A percentile compares a stretch with the other conserved stretches of the same genome.
Evolutionary conservation across 2,329 filamentous ascomycete genomes (phyloP).

Genomic region (Colletotrichum horii): DNA sequence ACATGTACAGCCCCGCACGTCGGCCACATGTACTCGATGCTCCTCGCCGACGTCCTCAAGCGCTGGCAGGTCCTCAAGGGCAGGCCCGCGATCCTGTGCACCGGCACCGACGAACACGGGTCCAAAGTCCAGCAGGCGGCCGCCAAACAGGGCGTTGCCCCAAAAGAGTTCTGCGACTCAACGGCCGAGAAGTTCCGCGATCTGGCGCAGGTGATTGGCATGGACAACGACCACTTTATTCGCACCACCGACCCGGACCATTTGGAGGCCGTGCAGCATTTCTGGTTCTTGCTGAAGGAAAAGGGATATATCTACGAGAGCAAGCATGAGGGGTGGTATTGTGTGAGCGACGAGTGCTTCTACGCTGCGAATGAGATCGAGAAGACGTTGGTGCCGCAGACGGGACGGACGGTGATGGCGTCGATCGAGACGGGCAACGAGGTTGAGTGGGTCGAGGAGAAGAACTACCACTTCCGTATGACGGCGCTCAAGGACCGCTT

Average conservation of each 20-base stretch:
- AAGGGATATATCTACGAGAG: conserved; percentile 81
- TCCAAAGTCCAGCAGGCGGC: conserved; percentile 96
- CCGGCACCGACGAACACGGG: conserved; percentile 96
- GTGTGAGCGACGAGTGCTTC: conserved; percentile 94
- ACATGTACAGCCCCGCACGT: conserved; percentile 78
- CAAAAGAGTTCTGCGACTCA: conserved; percentile 87
- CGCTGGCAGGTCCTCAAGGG: conserved; percentile 85
- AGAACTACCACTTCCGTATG: conserved; percentile 93
- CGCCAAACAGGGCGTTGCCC: conserved; percentile 68
- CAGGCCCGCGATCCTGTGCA: conserved; percentile 74
- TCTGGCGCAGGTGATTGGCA: conserved; percentile 71
- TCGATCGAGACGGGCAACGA: conserved; percentile 88
- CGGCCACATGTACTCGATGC: conserved; percentile 92
- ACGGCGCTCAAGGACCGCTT: conserved; percentile 82
- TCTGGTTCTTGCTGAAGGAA: conserved; percentile 83
- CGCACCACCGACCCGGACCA: conserved; percentile 88
- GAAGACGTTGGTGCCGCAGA: conserved; percentile 76
- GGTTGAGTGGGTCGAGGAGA: conserved; percentile 93
- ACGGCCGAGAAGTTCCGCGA: conserved; percentile 81
- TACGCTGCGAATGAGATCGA: conserved; percentile 82
- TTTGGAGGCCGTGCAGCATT: conserved; percentile 82
- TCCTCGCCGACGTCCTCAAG: conserved; percentile 90
- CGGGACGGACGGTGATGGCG: conserved; percentile 82
- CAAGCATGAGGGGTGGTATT: conserved; percentile 95
- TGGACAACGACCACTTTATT: conserved; percentile 86